Evolutionary conservation across 2,329 filamentous ascomycete species (phyloP).

Genomic region (Eutypa lata): DNA sequence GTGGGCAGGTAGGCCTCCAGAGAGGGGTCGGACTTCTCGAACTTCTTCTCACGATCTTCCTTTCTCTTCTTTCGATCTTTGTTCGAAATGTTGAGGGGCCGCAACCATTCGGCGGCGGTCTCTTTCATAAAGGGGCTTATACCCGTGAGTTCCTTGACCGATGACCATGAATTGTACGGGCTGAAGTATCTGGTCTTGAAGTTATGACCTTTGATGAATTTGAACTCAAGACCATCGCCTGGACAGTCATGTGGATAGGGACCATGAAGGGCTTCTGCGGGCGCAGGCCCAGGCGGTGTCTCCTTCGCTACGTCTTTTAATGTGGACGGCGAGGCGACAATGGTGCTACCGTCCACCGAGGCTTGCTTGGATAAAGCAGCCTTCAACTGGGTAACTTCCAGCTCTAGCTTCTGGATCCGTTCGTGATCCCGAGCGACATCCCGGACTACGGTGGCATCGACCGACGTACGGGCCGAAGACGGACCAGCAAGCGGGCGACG

Average conservation of each 20-base stretch:
- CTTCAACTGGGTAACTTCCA: conserved; percentile 57
- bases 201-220: conserved; percentile 56
- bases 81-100: conserved; percentile 52
- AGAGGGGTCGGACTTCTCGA: conserved; percentile 43
- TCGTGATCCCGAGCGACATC: conserved; percentile 50
- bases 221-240: conserved; percentile 41
- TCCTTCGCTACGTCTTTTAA: conserved; percentile 40
- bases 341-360: conserved; percentile 50
- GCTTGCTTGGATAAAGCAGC: conserved; percentile 44
- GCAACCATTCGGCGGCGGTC: conserved; percentile 59
- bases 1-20: conserved; percentile 50
- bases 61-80: conserved; percentile 55
- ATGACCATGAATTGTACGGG: conserved; percentile 58
- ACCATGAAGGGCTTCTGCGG: conserved; percentile 31
- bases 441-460: conserved; percentile 31
- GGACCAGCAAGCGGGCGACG: conserved; percentile 22
- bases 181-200: conserved; percentile 60
- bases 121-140: conserved; percentile 61
- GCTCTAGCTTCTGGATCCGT: conserved; percentile 56
- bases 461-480: conserved; percentile 33
- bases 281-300: conserved; percentile 35
- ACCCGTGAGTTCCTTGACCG: conserved; percentile 53
- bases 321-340: conserved; percentile 43
- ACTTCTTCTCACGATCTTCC: conserved; percentile 49
- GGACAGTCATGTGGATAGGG: conserved; percentile 29